Percentiles rank a stretch among this genome's conserved stretches.
Conservation (phyloP, 208 protist species). For the Porcisia deanei region DNA sequence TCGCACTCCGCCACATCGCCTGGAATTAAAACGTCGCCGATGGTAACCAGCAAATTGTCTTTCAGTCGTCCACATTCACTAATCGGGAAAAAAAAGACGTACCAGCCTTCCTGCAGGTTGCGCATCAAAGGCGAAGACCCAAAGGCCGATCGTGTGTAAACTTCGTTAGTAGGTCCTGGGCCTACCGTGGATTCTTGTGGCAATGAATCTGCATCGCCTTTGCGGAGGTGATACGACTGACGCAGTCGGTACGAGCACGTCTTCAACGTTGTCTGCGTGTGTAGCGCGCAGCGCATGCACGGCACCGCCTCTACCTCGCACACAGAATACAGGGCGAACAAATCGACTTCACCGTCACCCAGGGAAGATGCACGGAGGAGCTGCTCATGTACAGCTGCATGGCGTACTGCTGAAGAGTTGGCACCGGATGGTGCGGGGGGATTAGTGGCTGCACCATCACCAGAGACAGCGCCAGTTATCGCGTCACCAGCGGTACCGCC, state of each 20-base stretch:
- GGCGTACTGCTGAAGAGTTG: neutral
- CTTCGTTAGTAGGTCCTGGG: neutral
- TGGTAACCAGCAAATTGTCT: slow-evolving; percentile 36
- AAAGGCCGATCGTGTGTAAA: neutral
- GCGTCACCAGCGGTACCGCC: neutral
- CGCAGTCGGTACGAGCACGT: slow-evolving; percentile 48
- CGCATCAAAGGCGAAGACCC: slow-evolving; percentile 1
- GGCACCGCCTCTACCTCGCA: slow-evolving; percentile 24
- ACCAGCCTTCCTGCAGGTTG: slow-evolving; percentile 13
- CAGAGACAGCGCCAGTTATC: neutral
- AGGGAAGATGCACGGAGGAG: slow-evolving; percentile 12
- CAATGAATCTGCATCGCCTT: neutral
- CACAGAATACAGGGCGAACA: slow-evolving; percentile 34
- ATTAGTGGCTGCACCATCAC: neutral
- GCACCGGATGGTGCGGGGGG: neutral
- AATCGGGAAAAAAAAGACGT: slow-evolving; percentile 69
- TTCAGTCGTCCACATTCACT: slow-evolving; percentile 53
- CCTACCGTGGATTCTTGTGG: neutral
- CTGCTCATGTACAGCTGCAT: slow-evolving; percentile 9
- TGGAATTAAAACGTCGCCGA: slow-evolving; percentile 41
- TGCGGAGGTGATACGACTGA: slow-evolving; percentile 33
- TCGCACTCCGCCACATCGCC: slow-evolving; percentile 48
- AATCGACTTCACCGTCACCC: slow-evolving; percentile 20
- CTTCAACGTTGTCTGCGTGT: slow-evolving; percentile 38
- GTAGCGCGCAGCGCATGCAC: slow-evolving; percentile 32